phyloP scores from a whole-genome alignment of 2,329 filamentous ascomycete genomes.

The Fusarium sambucinum region DNA sequence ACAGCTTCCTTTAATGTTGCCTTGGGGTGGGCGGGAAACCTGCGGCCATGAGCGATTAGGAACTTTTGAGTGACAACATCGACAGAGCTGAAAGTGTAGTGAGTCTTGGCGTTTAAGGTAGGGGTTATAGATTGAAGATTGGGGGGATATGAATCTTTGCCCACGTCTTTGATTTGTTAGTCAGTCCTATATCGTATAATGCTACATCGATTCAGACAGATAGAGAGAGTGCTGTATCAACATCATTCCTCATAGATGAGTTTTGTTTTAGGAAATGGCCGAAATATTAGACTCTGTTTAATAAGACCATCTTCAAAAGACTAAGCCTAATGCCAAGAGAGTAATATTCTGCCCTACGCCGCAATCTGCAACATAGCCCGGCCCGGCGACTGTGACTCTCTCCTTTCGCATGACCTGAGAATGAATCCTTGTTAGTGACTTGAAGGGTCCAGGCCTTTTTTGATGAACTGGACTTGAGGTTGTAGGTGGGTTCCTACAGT shows the following conservation, averaged over 20 bases:
- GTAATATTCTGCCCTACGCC: conserved; percentile 52
- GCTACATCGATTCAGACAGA: background rate
- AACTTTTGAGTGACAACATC: conserved; percentile 15
- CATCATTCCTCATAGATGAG: background rate
- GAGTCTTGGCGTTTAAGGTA: conserved; percentile 13
- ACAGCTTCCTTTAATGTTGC: background rate
- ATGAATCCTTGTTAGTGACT: conserved; percentile 10
- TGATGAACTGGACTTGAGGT: background rate
- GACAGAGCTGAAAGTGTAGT: conserved; percentile 11
- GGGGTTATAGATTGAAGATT: conserved; percentile 10
- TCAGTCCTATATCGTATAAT: background rate
- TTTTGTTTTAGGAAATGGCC: conserved; percentile 7
- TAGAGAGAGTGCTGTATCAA: background rate
- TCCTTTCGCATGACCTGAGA: conserved; percentile 62
- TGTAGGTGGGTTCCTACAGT: conserved; percentile 31
- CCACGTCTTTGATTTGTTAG: background rate
- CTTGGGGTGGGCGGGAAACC: background rate
- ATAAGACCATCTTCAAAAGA: background rate
- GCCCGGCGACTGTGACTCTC: background rate
- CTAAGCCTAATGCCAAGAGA: conserved; percentile 3
- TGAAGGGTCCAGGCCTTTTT: conserved; percentile 11
- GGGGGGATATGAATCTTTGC: background rate
- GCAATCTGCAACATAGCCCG: conserved; percentile 58
- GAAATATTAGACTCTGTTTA: background rate
- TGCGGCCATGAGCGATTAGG: conserved; percentile 3